A percentile compares a stretch with the other conserved stretches of the same genome.
Evolutionary conservation across 1,284 basidiomycete genomes (phyloP).

Genomic region (Cutaneotrichosporon cutaneum): DNA sequence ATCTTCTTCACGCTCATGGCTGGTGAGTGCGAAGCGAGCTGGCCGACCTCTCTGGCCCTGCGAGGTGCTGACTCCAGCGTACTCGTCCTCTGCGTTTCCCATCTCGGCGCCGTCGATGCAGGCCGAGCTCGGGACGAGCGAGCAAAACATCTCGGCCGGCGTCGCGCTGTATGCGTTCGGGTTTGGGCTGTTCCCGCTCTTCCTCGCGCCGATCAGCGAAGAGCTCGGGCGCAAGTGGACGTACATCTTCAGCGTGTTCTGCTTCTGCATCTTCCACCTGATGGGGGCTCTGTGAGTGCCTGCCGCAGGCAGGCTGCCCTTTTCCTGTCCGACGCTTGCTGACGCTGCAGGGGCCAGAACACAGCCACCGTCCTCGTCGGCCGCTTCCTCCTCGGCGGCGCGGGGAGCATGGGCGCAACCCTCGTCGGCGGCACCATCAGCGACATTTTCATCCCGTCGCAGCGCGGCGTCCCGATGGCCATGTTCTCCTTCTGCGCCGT

Average conservation of each 20-base stretch:
- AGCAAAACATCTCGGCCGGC: constrained; percentile 63
- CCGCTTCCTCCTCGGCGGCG: constrained; percentile 64
- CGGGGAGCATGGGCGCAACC: constrained; percentile 64
- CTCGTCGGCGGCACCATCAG: constrained; percentile 76
- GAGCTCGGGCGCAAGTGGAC: constrained; percentile 71
- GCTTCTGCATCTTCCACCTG: constrained; percentile 63
- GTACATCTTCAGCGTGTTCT: constrained; percentile 62
- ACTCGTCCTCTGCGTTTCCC: constrained; percentile 60
- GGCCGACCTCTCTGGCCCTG: no score
- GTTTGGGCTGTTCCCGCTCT: constrained; percentile 66
- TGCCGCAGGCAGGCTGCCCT: constrained; percentile 16
- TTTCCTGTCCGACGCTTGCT: constrained; percentile 8
- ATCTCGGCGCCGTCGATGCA: constrained; percentile 64
- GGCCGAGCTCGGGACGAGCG: constrained; percentile 62
- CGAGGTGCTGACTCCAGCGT: constrained; percentile 56
- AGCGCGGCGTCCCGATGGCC: constrained; percentile 64
- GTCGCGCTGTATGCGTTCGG: constrained; percentile 62
- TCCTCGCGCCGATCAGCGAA: constrained; percentile 71
- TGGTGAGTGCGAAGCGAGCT: constrained; percentile 50
- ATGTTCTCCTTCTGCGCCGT: constrained; percentile 63
- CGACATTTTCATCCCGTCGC: constrained; percentile 58
- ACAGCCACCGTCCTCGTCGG: constrained; percentile 67
- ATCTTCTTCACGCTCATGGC: constrained; percentile 62
- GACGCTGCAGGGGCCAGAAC: constrained; percentile 60
- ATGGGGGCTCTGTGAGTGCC: neutral